A percentile compares a stretch with the other conserved stretches of the same genome.
Evolutionary conservation across 768 basidiomycete species (phyloP).

Genomic region (Trametes meyenii): DNA sequence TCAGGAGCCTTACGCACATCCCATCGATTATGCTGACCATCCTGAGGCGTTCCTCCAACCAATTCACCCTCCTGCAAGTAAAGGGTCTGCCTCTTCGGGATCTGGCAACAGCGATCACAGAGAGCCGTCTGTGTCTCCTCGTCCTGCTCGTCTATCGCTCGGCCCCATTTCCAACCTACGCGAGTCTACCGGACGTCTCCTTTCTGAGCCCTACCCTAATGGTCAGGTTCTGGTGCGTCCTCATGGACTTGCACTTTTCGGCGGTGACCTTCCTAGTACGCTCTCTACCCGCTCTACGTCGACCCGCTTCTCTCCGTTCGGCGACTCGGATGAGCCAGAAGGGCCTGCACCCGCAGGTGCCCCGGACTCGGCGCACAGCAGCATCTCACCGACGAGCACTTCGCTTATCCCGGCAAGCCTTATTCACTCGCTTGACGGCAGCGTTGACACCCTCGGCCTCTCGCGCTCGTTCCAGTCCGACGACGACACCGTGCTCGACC

Average conservation of each 20-base stretch:
- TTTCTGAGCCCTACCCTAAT: slow-evolving; percentile 18
- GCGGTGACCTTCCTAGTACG: slow-evolving; percentile 42
- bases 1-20: slow-evolving; percentile 22
- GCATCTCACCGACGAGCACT: slow-evolving; percentile 46
- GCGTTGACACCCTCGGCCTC: slow-evolving; percentile 32
- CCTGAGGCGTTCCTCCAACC: slow-evolving; percentile 27
- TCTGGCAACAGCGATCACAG: slow-evolving; percentile 21
- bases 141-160: slow-evolving; percentile 30
- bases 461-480: slow-evolving; percentile 56
- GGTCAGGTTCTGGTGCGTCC: slow-evolving; percentile 34
- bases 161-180: slow-evolving; percentile 31
- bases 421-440: slow-evolving; percentile 54
- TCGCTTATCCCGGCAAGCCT: slow-evolving; percentile 60
- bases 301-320: slow-evolving; percentile 59
- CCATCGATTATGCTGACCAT: slow-evolving; percentile 22
- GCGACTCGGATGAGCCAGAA: slow-evolving; percentile 39
- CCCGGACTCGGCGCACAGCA: slow-evolving; percentile 29
- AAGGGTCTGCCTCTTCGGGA: slow-evolving; percentile 22
- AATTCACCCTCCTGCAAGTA: slow-evolving; percentile 14
- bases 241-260: slow-evolving; percentile 45
- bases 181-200: slow-evolving; percentile 17
- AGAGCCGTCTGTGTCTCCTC: slow-evolving; percentile 27
- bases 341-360: slow-evolving; percentile 21
- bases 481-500: slow-evolving; percentile 52
- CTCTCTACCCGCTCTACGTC: slow-evolving; percentile 28